Conservation (phyloP, 805 yeast genomes). For the Ogataea ramenticola region DNA sequence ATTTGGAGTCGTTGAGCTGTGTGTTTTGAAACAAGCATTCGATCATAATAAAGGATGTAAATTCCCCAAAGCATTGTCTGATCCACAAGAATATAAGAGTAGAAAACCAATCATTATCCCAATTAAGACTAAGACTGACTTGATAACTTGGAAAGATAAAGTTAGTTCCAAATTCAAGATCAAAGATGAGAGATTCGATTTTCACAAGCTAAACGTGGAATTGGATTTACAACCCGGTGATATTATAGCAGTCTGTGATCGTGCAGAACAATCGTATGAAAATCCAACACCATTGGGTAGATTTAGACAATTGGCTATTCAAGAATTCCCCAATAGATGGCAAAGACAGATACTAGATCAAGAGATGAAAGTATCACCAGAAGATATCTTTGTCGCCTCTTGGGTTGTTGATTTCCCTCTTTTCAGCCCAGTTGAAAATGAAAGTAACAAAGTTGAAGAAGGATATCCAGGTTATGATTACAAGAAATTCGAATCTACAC, state of each 20-base stretch:
- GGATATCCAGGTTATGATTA: conserved; percentile 59
- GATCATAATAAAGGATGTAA: conserved; percentile 26
- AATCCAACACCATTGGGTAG: conserved; percentile 94
- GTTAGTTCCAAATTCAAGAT: not conserved
- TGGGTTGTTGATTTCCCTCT: conserved; percentile 96
- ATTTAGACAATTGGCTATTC: conserved; percentile 67
- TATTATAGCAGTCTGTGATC: conserved; percentile 69
- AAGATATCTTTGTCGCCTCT: conserved; percentile 46
- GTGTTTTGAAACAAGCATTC: conserved; percentile 51
- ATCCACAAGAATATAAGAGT: conserved; percentile 37
- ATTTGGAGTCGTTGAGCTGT: conserved; percentile 70
- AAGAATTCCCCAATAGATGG: conserved; percentile 43
- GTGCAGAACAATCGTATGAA: conserved; percentile 67
- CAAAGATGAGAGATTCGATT: conserved; percentile 5
- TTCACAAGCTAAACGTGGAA: conserved; percentile 18
- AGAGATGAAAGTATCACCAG: conserved; percentile 5
- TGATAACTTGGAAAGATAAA: conserved; percentile 35
- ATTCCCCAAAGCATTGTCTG: conserved; percentile 25
- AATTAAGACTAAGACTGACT: conserved; percentile 35
- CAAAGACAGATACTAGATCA: conserved; percentile 28
- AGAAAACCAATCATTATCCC: conserved; percentile 55
- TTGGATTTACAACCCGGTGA: conserved; percentile 58
- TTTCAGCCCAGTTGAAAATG: conserved; percentile 64
- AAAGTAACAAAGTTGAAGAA: conserved; percentile 6
- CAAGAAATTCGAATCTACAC: conserved; percentile 57